Evolutionary conservation across 208 protist species (phyloP).

Genomic region (Leishmania gerbilli): DNA sequence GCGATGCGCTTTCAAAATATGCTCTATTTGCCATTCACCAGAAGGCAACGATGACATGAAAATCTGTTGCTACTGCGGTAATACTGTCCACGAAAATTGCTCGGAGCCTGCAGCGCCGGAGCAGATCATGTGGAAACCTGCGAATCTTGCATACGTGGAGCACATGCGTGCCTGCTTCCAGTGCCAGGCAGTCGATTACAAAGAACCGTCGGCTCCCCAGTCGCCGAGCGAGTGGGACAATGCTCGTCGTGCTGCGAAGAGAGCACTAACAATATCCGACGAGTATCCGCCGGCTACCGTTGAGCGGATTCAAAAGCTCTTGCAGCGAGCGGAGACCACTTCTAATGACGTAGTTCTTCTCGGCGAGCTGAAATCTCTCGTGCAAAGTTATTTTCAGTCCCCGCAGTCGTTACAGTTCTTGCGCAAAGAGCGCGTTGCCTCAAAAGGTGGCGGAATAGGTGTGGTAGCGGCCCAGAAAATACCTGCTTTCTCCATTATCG

Average conservation of each 20-base stretch:
- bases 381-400: conserved; percentile 66
- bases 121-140: conserved; percentile 70
- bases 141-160: conserved; percentile 50
- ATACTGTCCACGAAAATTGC: conserved; percentile 57
- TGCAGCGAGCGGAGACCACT: conserved; percentile 12
- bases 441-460: conserved; percentile 66
- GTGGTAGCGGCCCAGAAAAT: conserved; percentile 68
- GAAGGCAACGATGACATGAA: conserved; percentile 75
- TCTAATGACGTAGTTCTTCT: conserved; percentile 32
- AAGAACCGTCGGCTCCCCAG: background rate
- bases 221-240: conserved; percentile 34
- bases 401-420: conserved; percentile 43
- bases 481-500: conserved; percentile 74
- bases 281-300: conserved; percentile 49
- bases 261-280: conserved; percentile 46
- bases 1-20: conserved; percentile 65
- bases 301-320: conserved; percentile 15
- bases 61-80: conserved; percentile 79
- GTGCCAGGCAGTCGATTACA: conserved; percentile 47
- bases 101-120: conserved; percentile 42
- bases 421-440: conserved; percentile 36
- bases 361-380: conserved; percentile 22
- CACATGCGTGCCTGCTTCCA: conserved; percentile 59
- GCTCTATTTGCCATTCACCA: conserved; percentile 53
- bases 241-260: conserved; percentile 39